These are phyloP conservation scores for Botryotinia calthae DNA, from an alignment of 2,329 filamentous ascomycete species.

Conservation along the genomic window DNA sequence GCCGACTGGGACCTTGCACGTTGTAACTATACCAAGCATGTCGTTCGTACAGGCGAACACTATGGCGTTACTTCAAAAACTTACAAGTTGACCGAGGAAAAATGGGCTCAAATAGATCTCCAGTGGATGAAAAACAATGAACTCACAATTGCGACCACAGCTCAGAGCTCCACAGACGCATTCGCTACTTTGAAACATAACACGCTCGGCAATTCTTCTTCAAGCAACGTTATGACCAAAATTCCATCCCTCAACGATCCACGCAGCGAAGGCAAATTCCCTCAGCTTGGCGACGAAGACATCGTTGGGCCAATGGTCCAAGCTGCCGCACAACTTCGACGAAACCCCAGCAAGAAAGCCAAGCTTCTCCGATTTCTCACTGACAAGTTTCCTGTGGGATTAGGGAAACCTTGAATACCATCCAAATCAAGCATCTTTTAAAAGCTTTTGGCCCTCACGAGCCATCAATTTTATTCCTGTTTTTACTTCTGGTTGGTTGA, in stretches of 20 bases:
- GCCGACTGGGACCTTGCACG: constrained; percentile 81
- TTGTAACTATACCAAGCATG: constrained; percentile 83
- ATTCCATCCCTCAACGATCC: constrained; percentile 69
- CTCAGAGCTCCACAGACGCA: constrained; percentile 43
- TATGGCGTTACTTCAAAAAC: constrained; percentile 88
- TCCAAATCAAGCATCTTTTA: neutral
- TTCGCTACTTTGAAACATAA: constrained; percentile 45
- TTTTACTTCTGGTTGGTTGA: constrained; percentile 19
- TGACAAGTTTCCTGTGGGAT: constrained; percentile 37
- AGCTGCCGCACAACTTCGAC: constrained; percentile 36
- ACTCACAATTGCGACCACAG: constrained; percentile 54
- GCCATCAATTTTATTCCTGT: constrained; percentile 19
- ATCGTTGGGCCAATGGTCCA: constrained; percentile 84
- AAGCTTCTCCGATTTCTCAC: constrained; percentile 38
- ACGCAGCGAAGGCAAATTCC: constrained; percentile 74
- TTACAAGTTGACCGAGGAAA: constrained; percentile 79
- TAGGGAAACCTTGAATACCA: constrained; percentile 32
- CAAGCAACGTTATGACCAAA: constrained; percentile 53
- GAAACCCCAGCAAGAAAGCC: constrained; percentile 37
- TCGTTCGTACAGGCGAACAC: constrained; percentile 84
- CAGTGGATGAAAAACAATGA: constrained; percentile 72
- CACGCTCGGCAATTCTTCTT: constrained; percentile 45
- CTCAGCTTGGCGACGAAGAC: constrained; percentile 81
- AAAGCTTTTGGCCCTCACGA: constrained; percentile 21
- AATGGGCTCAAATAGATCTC: constrained; percentile 79